phyloP scores from a whole-genome alignment of 805 yeast genomes.

The Saturnispora gosingensis region DNA sequence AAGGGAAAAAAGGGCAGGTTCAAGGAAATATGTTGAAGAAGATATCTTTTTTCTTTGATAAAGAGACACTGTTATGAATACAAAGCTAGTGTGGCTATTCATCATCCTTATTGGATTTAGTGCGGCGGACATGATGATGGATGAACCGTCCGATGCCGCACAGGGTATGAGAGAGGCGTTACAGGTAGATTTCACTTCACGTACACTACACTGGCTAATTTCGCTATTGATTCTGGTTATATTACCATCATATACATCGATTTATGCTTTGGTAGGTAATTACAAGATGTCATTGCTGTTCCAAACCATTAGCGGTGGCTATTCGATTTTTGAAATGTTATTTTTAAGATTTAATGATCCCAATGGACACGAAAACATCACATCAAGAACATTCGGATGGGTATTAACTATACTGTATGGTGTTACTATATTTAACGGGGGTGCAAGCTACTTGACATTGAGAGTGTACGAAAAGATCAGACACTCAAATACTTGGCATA shows the following conservation, averaged over 20 bases:
- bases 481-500: conserved; percentile 27
- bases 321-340: conserved; percentile 47
- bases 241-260: conserved; percentile 47
- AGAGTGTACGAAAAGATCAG: conserved; percentile 22
- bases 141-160: conserved; percentile 13
- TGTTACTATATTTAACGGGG: conserved; percentile 43
- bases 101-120: not conserved
- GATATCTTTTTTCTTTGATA: not conserved
- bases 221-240: conserved; percentile 40
- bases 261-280: conserved; percentile 45
- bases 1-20: not conserved
- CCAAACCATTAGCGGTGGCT: conserved; percentile 39
- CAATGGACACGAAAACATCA: conserved; percentile 55
- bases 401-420: conserved; percentile 41
- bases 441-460: conserved; percentile 31
- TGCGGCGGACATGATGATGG: conserved; percentile 16
- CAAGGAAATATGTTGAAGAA: not conserved
- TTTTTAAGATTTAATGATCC: conserved; percentile 56
- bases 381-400: conserved; percentile 64
- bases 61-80: not conserved
- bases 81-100: not conserved
- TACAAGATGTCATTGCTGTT: conserved; percentile 35
- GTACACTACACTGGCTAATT: conserved; percentile 57
- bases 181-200: conserved; percentile 27
- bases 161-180: conserved; percentile 11